These are phyloP conservation scores for Verticillium klebahnii DNA, from an alignment of 2,329 filamentous ascomycete genomes.

Conservation along the genomic window DNA sequence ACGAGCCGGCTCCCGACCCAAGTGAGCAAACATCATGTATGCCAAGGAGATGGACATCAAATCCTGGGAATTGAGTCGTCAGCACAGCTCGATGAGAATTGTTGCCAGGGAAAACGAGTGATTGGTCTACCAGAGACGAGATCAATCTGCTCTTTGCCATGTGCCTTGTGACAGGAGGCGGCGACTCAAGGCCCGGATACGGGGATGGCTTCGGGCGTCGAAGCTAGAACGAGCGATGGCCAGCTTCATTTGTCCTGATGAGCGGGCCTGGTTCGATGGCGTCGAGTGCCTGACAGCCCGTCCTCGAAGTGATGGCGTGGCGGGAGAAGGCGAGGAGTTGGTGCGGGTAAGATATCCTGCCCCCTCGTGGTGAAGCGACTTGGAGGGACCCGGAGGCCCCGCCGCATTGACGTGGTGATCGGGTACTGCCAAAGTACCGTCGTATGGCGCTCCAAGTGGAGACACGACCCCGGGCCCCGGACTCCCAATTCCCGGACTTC, in stretches of 20 bases:
- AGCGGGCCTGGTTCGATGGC: background rate
- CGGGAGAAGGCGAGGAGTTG: background rate
- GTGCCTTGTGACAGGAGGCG: background rate
- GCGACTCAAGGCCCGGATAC: background rate
- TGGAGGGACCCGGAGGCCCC: background rate
- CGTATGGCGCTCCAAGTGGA: background rate
- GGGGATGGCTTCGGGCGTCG: background rate
- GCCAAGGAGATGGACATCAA: background rate
- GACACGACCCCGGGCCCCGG: background rate
- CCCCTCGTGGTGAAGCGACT: background rate
- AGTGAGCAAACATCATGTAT: background rate
- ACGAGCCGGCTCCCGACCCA: too few relatives aligned
- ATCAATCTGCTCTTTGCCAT: background rate
- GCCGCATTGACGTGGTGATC: background rate
- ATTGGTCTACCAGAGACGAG: background rate
- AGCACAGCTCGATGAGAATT: background rate
- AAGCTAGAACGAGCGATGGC: background rate
- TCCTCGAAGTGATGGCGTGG: background rate
- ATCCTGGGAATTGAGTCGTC: too few relatives aligned
- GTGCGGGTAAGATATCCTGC: background rate
- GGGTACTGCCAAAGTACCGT: background rate
- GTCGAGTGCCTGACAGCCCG: background rate
- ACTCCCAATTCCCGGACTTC: background rate
- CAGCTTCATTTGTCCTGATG: background rate
- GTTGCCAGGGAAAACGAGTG: background rate